These are phyloP conservation scores for Theobroma cacao DNA, from an alignment of 345 rosid genomes.

Conservation along the genomic window DNA sequence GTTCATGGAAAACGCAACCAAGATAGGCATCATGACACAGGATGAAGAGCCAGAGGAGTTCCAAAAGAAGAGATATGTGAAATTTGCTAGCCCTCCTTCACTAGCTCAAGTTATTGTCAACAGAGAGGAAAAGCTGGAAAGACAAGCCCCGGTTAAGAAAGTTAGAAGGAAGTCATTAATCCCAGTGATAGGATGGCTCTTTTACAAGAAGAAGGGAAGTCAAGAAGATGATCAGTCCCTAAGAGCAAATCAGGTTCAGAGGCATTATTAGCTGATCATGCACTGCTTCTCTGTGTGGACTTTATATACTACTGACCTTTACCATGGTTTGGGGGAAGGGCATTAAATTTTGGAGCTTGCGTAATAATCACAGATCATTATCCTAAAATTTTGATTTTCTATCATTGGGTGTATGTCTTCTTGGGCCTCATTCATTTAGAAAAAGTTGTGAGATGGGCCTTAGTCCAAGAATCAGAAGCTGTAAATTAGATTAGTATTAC, in stretches of 20 bases:
- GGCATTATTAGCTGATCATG: background rate
- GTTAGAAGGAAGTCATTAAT: conserved; percentile 37
- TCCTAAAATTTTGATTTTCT: background rate
- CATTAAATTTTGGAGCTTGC: background rate
- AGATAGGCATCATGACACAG: conserved; percentile 12
- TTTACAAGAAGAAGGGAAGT: conserved; percentile 41
- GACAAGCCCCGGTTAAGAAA: conserved; percentile 29
- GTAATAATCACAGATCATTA: background rate
- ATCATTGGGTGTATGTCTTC: background rate
- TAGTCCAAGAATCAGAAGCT: background rate
- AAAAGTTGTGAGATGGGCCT: background rate
- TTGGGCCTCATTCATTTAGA: background rate
- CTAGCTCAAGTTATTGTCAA: conserved; percentile 38
- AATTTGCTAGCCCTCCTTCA: conserved; percentile 60
- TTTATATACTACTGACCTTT: too few relatives aligned
- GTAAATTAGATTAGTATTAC: background rate
- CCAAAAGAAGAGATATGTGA: conserved; percentile 56
- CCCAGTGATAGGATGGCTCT: conserved; percentile 53
- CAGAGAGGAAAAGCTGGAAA: conserved; percentile 25
- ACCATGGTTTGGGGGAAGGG: background rate
- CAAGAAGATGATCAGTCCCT: conserved; percentile 1
- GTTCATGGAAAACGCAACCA: conserved; percentile 34
- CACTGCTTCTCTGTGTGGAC: background rate
- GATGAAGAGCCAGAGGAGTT: conserved; percentile 34
- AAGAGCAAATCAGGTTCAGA: background rate